phyloP scores from a whole-genome alignment of 306 rosid species.

The Herpetospermum pedunculosum region DNA sequence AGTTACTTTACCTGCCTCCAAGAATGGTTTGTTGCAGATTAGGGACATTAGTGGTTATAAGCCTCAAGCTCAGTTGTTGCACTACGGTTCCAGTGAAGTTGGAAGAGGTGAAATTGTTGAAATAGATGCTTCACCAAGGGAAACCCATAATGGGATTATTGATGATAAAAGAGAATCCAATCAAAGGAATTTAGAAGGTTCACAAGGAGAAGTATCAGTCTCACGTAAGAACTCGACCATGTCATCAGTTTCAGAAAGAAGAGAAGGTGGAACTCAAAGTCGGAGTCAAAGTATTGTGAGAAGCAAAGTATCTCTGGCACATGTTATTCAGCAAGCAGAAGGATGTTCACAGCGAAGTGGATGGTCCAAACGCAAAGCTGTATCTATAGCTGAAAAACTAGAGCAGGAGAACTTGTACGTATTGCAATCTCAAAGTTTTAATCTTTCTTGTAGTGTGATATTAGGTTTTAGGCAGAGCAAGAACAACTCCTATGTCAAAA shows the following conservation, averaged over 20 bases:
- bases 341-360: conserved; percentile 55
- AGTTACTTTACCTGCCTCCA: conserved; percentile 34
- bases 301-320: conserved; percentile 95
- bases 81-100: conserved; percentile 25
- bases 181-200: conserved; percentile 26
- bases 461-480: background rate
- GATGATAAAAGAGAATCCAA: conserved; percentile 26
- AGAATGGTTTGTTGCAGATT: conserved; percentile 35
- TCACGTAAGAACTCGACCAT: conserved; percentile 32
- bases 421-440: conserved; percentile 11
- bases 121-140: conserved; percentile 50
- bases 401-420: conserved; percentile 95
- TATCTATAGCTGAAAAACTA: conserved; percentile 97
- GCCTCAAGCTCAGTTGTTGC: conserved; percentile 27
- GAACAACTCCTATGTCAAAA: background rate
- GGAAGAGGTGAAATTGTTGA: conserved; percentile 73
- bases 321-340: conserved; percentile 95
- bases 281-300: conserved; percentile 74
- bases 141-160: conserved; percentile 25
- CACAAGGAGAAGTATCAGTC: conserved; percentile 25
- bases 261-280: conserved; percentile 41
- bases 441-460: background rate
- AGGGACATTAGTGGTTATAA: conserved; percentile 31
- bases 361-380: conserved; percentile 88
- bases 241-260: conserved; percentile 31